Evolutionary conservation across 352 stramenopile genomes (phyloP).

Genomic region (Globisporangium perplexum): DNA sequence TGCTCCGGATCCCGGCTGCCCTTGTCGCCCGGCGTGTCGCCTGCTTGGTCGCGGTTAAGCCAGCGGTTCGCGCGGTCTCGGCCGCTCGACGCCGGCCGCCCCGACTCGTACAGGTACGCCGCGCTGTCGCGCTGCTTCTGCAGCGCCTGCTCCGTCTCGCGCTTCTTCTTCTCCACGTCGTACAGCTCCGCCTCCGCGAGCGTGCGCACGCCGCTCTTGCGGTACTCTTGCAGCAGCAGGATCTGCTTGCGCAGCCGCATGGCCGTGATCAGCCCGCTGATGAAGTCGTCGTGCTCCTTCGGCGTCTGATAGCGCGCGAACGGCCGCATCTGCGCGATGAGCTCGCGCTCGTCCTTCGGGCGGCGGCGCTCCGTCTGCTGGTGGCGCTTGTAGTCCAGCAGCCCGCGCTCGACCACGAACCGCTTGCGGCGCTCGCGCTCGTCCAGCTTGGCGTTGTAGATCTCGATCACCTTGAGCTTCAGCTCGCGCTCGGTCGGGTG

Average conservation of each 20-base stretch:
- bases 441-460: conserved; percentile 96
- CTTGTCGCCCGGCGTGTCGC: conserved; percentile 10
- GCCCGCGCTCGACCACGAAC: conserved; percentile 87
- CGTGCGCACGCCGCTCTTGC: conserved; percentile 91
- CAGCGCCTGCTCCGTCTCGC: conserved; percentile 87
- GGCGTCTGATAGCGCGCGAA: conserved; percentile 94
- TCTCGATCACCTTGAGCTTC: conserved; percentile 95
- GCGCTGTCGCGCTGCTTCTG: conserved; percentile 84
- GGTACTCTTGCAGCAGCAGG: conserved; percentile 94
- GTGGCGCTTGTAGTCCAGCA: conserved; percentile 94
- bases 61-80: conserved; percentile 67
- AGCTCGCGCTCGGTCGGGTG: conserved; percentile 88
- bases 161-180: conserved; percentile 92
- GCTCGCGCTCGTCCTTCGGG: conserved; percentile 93
- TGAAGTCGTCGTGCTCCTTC: conserved; percentile 92
- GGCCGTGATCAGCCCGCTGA: conserved; percentile 85
- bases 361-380: conserved; percentile 87
- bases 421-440: conserved; percentile 91
- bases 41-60: conserved; percentile 50
- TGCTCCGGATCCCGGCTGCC: conserved; percentile 15
- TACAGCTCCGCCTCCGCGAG: conserved; percentile 94
- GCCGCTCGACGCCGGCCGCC: conserved; percentile 37
- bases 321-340: conserved; percentile 91
- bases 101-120: conserved; percentile 83
- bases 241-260: conserved; percentile 96